Percentiles rank a stretch among this genome's conserved stretches.
Conservation (phyloP, 2,329 filamentous ascomycete genomes). For the Tolypocladium endophyticum region DNA sequence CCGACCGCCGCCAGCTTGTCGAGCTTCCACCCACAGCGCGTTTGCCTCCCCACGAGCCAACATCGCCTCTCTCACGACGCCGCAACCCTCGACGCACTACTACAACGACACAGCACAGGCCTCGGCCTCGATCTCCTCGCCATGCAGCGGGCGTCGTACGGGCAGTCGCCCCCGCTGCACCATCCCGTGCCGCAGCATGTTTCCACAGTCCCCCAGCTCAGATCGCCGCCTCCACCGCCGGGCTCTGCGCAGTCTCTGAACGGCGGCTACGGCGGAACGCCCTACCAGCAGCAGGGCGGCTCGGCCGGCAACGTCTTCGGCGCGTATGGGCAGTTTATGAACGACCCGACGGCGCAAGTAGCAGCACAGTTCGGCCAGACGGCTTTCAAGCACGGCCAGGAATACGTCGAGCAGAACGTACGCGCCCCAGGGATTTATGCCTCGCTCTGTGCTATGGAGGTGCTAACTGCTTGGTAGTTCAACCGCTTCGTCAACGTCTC, state of each 20-base stretch:
- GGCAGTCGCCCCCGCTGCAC: conserved; percentile 86
- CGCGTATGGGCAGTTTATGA: conserved; percentile 87
- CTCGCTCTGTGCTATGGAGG: background rate
- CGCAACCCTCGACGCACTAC: background rate
- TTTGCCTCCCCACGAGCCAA: background rate
- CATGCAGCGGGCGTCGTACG: conserved; percentile 83
- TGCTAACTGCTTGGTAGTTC: conserved; percentile 25
- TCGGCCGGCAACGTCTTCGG: conserved; percentile 46
- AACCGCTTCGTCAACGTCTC: conserved; percentile 79
- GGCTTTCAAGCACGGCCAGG: conserved; percentile 82
- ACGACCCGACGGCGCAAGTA: conserved; percentile 88
- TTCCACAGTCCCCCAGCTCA: conserved; percentile 91
- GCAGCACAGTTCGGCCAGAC: conserved; percentile 89
- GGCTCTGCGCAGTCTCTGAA: conserved; percentile 57
- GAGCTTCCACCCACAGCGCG: background rate
- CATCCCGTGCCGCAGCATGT: conserved; percentile 98
- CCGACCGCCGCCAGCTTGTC: background rate
- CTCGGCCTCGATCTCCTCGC: conserved; percentile 6
- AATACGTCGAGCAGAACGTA: conserved; percentile 94
- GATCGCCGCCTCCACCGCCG: conserved; percentile 79
- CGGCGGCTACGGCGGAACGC: conserved; percentile 56
- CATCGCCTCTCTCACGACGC: conserved; percentile 2
- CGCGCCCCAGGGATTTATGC: conserved; percentile 14
- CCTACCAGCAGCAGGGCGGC: conserved; percentile 58
- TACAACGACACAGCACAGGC: background rate